These are phyloP conservation scores for Pisolithus albus DNA, from an alignment of 768 basidiomycete genomes.

Conservation along the genomic window DNA sequence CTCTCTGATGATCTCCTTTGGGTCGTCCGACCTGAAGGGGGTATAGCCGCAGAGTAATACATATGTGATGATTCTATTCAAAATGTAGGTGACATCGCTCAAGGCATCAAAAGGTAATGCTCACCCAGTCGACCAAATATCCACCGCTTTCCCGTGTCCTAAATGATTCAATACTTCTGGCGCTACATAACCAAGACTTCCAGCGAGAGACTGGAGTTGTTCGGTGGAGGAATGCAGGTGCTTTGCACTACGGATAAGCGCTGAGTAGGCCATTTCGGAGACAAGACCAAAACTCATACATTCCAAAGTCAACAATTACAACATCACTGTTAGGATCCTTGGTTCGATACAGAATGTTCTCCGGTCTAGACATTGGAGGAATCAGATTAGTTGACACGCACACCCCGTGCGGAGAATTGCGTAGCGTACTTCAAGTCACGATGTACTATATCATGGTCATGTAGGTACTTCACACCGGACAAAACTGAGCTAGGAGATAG, in stretches of 20 bases:
- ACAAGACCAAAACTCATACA: constrained; percentile 43
- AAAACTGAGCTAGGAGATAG: constrained; percentile 56
- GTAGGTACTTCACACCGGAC: constrained; percentile 84
- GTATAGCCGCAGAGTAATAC: constrained; percentile 93
- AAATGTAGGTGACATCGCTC: background rate
- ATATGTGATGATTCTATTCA: constrained; percentile 81
- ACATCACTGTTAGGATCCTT: constrained; percentile 71
- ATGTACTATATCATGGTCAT: constrained; percentile 90
- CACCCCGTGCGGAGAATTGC: constrained; percentile 8
- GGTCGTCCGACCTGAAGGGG: constrained; percentile 84
- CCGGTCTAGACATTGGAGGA: constrained; percentile 50
- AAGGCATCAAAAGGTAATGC: constrained; percentile 17
- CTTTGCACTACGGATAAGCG: constrained; percentile 53
- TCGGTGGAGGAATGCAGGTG: constrained; percentile 69
- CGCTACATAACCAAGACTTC: constrained; percentile 85
- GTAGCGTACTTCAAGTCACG: constrained; percentile 84
- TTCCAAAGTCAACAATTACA: constrained; percentile 96
- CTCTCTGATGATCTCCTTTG: constrained; percentile 68
- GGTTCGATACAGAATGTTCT: constrained; percentile 91
- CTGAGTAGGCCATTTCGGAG: background rate
- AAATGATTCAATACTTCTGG: constrained; percentile 76
- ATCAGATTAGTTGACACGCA: background rate
- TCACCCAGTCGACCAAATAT: constrained; percentile 90
- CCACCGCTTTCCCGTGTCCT: constrained; percentile 91
- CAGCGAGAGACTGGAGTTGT: constrained; percentile 64